Evolutionary conservation across 2,329 filamentous ascomycete species (phyloP).

Genomic region (Talaromyces sp.): DNA sequence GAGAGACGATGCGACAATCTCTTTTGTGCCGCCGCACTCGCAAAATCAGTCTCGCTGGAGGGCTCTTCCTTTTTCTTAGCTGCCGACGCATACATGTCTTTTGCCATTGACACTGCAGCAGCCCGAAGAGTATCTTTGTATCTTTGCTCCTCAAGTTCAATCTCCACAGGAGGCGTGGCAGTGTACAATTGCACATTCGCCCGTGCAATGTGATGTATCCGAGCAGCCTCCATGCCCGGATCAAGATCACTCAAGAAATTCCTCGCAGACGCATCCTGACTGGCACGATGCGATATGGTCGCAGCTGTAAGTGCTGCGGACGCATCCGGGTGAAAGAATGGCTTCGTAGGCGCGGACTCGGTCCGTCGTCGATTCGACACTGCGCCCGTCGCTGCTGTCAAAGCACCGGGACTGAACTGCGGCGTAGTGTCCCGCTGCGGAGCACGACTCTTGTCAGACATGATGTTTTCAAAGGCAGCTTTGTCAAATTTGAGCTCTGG

Average conservation of each 20-base stretch:
- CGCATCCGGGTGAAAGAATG: slow-evolving; percentile 50
- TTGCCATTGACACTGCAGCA: slow-evolving; percentile 85
- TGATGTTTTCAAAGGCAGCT: slow-evolving; percentile 63
- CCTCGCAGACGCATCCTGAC: slow-evolving; percentile 31
- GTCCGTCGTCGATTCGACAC: slow-evolving; percentile 64
- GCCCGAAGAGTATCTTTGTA: slow-evolving; percentile 71
- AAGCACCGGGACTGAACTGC: slow-evolving; percentile 61
- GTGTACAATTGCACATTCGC: slow-evolving; percentile 77
- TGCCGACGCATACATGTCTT: slow-evolving; percentile 68
- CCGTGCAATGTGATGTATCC: slow-evolving; percentile 61
- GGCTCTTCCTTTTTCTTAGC: slow-evolving; percentile 43
- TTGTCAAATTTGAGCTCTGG: slow-evolving; percentile 23
- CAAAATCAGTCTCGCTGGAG: slow-evolving; percentile 19
- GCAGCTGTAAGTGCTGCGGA: slow-evolving; percentile 66
- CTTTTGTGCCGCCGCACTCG: slow-evolving; percentile 31
- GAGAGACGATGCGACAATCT: slow-evolving; percentile 31
- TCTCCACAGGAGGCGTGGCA: slow-evolving; percentile 66
- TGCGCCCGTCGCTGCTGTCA: slow-evolving; percentile 74
- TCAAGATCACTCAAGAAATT: slow-evolving; percentile 47
- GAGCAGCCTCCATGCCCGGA: slow-evolving; percentile 53
- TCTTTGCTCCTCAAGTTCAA: slow-evolving; percentile 70
- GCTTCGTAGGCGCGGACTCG: slow-evolving; percentile 55
- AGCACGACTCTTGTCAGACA: neutral
- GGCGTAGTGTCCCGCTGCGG: slow-evolving; percentile 38
- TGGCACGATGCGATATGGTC: slow-evolving; percentile 58